Percentiles rank a stretch among this genome's conserved stretches.
Evolutionary conservation across 2,329 filamentous ascomycete species (phyloP).

Genomic region (Davidsoniella eucalypti): DNA sequence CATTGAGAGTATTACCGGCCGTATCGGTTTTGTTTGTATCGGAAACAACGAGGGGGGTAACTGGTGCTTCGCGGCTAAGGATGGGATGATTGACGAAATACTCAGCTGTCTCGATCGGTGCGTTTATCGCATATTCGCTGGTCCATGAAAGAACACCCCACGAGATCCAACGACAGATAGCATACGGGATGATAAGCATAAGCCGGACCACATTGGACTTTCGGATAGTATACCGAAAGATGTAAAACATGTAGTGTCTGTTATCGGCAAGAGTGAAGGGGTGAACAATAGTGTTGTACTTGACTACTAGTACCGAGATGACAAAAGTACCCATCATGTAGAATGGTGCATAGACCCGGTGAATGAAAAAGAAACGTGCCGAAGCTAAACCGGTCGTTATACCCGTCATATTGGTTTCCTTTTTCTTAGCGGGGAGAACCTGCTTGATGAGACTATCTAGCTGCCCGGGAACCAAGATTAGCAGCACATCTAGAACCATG

Average conservation of each 20-base stretch:
- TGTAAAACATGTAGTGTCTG: constrained; percentile 91
- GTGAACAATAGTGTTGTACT: constrained; percentile 83
- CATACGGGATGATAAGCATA: constrained; percentile 52
- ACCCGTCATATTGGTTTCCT: neutral
- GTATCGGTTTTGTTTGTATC: neutral
- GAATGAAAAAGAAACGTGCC: constrained; percentile 16
- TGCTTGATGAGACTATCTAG: too few species aligned
- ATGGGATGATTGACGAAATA: constrained; percentile 20
- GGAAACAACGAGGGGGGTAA: too few species aligned
- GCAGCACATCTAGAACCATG: constrained; percentile 19
- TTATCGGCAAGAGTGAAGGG: constrained; percentile 95
- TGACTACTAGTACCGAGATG: constrained; percentile 35
- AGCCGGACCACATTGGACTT: constrained; percentile 48
- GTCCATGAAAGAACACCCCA: constrained; percentile 40
- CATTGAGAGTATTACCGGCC: neutral
- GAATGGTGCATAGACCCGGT: constrained; percentile 22
- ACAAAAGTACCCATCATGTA: constrained; percentile 22
- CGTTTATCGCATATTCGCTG: neutral
- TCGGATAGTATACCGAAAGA: constrained; percentile 71
- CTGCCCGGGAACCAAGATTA: too few species aligned
- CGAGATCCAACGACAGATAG: constrained; percentile 49
- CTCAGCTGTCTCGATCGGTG: neutral
- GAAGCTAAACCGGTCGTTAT: neutral
- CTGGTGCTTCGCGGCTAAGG: neutral
- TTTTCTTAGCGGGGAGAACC: neutral